phyloP scores from a whole-genome alignment of 2,329 filamentous ascomycete genomes.

The Aspergillus ibericus region DNA sequence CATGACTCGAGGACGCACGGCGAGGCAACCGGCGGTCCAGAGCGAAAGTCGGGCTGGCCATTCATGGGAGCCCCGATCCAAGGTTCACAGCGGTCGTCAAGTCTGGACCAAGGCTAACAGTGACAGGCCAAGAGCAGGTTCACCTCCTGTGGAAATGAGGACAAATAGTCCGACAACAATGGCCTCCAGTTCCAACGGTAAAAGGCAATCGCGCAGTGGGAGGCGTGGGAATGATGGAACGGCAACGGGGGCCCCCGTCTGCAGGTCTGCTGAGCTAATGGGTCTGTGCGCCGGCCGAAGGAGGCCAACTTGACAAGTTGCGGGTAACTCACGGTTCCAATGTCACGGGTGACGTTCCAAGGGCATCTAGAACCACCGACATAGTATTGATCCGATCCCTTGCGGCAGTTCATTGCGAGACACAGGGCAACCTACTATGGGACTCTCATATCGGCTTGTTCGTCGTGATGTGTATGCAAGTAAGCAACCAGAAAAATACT shows the following conservation, averaged over 20 bases:
- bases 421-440: too few species aligned
- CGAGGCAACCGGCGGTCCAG: constrained; percentile 30
- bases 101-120: not conserved
- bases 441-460: too few species aligned
- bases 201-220: not conserved
- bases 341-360: too few species aligned
- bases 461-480: too few species aligned
- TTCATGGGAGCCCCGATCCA: constrained; percentile 27
- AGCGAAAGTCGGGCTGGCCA: constrained; percentile 29
- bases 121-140: not conserved
- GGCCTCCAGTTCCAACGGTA: not conserved
- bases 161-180: not conserved
- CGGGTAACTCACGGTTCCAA: too few species aligned
- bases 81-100: constrained; percentile 4
- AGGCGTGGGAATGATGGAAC: not conserved
- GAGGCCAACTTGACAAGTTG: too few species aligned
- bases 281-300: not conserved
- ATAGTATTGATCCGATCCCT: too few species aligned
- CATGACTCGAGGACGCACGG: constrained; percentile 24
- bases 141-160: not conserved
- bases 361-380: too few species aligned
- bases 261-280: constrained; percentile 2
- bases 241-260: not conserved
- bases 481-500: too few species aligned
- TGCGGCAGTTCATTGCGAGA: too few species aligned